Evolutionary conservation across 2,329 filamentous ascomycete species (phyloP), one percentile per base, ranked within the genome.

Genomic region (Alternaria sp.): DNA sequence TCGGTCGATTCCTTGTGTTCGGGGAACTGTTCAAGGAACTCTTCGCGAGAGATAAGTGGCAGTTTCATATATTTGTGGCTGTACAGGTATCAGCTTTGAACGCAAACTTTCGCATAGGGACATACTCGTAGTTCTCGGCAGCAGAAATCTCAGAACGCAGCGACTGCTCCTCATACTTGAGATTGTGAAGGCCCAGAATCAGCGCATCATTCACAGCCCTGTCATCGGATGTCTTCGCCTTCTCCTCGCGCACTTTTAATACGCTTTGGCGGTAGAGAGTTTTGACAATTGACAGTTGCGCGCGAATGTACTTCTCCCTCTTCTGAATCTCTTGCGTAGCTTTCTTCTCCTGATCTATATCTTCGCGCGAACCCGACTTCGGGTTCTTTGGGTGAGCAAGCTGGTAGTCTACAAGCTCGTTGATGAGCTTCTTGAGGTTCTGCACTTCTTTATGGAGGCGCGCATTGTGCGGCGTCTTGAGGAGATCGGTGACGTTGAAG

Each of bases 141-240:
- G 92, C 93, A 0, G 87, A 84, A 63, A 99, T 98, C 80, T 99
- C 95, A 50, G 92, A 92, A 66, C 92, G 89, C 56, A 99, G 82
- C 79, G 97, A 93, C 56, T 92, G 86, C 81, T 98, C 94, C 79
- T 99, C 94, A 75, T 99, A 99, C 78, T 95, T 96, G 8, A 99
- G 83, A 74, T 99, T 99, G 80, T 98, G 94, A 57, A 99, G 85
- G 74, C 97, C 92, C 38, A 99, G 85, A 76, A 98, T 94, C 63
- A 99, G 84, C 51, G 90, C 88, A 77, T 99, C 95, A 66, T 98
- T 93, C 80, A 97, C 93, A 72, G 94, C 92, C 50, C 94, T 89
- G 50, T 91, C 92, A 78, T 97, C 93, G 30, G 92, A 91, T 0
- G 95, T 98, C 69, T 88, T 84, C 54, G 91, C 85, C 78, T 98